These are phyloP conservation scores for Saturnispora sekii DNA, from an alignment of 805 yeast genomes.

Conservation along the genomic window DNA sequence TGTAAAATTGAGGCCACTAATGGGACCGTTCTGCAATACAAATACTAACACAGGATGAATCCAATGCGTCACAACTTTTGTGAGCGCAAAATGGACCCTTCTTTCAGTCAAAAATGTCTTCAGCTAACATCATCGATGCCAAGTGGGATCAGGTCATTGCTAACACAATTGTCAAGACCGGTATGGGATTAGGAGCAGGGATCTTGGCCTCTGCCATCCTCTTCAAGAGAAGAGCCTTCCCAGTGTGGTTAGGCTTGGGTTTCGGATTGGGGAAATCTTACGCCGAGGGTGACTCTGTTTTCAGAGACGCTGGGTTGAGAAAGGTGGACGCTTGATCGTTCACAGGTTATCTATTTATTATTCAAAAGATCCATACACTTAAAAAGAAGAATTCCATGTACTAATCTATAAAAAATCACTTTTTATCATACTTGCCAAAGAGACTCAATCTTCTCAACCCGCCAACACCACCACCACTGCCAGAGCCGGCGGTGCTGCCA, in stretches of 20 bases:
- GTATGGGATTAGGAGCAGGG: slow-evolving; percentile 95
- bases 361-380: not conserved
- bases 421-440: slow-evolving; percentile 24
- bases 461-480: slow-evolving; percentile 15
- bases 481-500: not conserved
- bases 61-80: not conserved
- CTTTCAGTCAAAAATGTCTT: slow-evolving; percentile 7
- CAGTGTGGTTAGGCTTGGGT: slow-evolving; percentile 96
- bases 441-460: slow-evolving; percentile 24
- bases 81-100: not conserved
- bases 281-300: slow-evolving; percentile 96
- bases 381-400: slow-evolving; percentile 1
- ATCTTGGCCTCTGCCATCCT: slow-evolving; percentile 82
- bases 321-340: slow-evolving; percentile 49
- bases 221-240: slow-evolving; percentile 92
- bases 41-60: not conserved
- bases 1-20: too few relatives aligned
- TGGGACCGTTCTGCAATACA: not conserved
- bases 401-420: slow-evolving; percentile 5
- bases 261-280: slow-evolving; percentile 97
- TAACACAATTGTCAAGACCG: slow-evolving; percentile 88
- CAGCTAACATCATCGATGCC: slow-evolving; percentile 24
- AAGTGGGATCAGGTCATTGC: slow-evolving; percentile 94
- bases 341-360: not conserved
- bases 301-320: slow-evolving; percentile 78